phyloP scores from a whole-genome alignment of 805 yeast species.

The Jamesozyma lodderae region DNA sequence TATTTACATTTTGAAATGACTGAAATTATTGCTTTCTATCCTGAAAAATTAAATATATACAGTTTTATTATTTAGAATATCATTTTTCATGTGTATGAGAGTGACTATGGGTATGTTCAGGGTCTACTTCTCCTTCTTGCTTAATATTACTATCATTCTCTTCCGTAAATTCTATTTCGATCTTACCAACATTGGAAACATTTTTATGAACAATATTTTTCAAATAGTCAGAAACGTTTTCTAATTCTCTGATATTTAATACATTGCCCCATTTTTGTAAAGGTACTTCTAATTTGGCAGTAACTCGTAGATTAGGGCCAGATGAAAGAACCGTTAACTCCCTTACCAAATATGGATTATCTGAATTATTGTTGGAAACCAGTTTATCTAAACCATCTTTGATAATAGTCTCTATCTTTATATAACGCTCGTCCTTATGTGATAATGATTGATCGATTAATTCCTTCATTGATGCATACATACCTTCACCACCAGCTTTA shows the following conservation, averaged over 20 bases:
- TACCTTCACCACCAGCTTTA: constrained; percentile 75
- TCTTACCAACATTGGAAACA: constrained; percentile 37
- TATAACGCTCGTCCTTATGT: constrained; percentile 41
- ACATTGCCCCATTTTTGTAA: constrained; percentile 38
- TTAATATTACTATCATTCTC: constrained; percentile 11
- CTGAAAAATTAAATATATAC: too few species aligned
- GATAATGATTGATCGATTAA: constrained; percentile 65
- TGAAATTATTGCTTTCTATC: too few species aligned
- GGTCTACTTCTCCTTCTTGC: background rate
- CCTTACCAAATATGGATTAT: constrained; percentile 31
- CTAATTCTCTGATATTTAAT: constrained; percentile 34
- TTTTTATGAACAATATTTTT: constrained; percentile 30
- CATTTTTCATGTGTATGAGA: background rate
- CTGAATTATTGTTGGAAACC: constrained; percentile 36
- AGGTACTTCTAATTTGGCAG: constrained; percentile 33
- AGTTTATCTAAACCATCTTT: constrained; percentile 28
- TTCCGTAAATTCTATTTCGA: constrained; percentile 35
- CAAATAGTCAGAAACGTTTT: constrained; percentile 33
- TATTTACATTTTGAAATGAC: too few species aligned
- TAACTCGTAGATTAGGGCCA: constrained; percentile 46
- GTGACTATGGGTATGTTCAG: constrained; percentile 1
- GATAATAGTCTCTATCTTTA: constrained; percentile 34
- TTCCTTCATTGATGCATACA: constrained; percentile 61
- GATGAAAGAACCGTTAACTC: constrained; percentile 43
- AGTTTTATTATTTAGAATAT: background rate